Evolutionary conservation across 352 stramenopile genomes (phyloP), one percentile per base, ranked within the genome.

Genomic region (Phytophthora podocarpi): DNA sequence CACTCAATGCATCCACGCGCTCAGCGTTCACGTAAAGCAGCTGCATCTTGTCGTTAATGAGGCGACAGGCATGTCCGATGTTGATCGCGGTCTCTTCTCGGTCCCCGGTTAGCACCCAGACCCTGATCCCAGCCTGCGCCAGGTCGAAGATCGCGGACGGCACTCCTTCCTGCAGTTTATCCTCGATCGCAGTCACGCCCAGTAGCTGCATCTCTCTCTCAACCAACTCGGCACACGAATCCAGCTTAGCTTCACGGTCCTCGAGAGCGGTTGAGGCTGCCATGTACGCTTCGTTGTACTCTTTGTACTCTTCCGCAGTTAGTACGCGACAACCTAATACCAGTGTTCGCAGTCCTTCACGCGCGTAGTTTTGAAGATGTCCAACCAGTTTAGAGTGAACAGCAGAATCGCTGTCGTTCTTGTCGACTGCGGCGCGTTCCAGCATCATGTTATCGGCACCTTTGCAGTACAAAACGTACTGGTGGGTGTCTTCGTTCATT

Each of bases 51-150:
- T 89, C 77, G 54, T 86, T 80, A 24, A 91, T 74, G 0, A 91
- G 70, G 13, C 73, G 75, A 40, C 82, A 91, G 0, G 94, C 94
- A 40, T 98, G 96, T 13, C 90, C 96, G 52, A 99, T 99, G 73
- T 99, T 98, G 53, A 99, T 94, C 1, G 97, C 97, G 2, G 97
- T 99, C 64, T 99, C 97, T 49, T 97, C 82, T 39, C 98, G 98
- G 67, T 99, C 97, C 26, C 97, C 97, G 5, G 97, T 99, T 11
- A 99, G 81, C 21, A 99, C 92, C 96, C 96, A 99, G 24, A 99
- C 84, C 72, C 99, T 98, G 62, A 99, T 98, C 9, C 96, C 96
- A 15, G 97, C 97, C 21, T 96, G 90, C 20, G 75, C 82, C 0
- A 99, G 76, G 7, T 93, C 92, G 12, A 84, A 78, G 59, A 99